These are phyloP conservation scores for Russula sp. DNA, from an alignment of 768 basidiomycete genomes.

Conservation along the genomic window DNA sequence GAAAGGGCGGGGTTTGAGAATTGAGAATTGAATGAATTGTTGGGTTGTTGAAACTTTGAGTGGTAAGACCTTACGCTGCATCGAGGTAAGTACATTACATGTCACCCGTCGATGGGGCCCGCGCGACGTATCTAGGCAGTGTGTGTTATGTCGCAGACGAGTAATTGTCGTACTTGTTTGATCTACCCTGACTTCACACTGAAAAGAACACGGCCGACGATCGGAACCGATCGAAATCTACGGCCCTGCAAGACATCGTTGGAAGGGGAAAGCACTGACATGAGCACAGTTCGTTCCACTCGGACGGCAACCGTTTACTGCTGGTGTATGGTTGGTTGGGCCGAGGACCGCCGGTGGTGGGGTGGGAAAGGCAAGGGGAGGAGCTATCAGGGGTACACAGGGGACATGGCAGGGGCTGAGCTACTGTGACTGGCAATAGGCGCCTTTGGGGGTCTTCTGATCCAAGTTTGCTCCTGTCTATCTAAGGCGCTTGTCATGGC, in stretches of 20 bases:
- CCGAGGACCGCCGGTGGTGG: background rate
- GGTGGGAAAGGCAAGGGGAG: background rate
- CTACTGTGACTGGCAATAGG: constrained; percentile 5
- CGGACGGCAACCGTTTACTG: background rate
- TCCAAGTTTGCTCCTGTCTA: constrained; percentile 17
- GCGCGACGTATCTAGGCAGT: constrained; percentile 4
- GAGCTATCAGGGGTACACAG: background rate
- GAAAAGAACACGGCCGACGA: constrained; percentile 13
- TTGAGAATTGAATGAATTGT: too few relatives aligned
- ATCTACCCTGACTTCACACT: background rate
- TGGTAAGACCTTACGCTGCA: background rate
- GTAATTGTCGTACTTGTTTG: constrained; percentile 14
- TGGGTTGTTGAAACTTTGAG: background rate
- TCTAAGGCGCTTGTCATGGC: constrained; percentile 14
- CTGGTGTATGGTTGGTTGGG: background rate
- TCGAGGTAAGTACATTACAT: constrained; percentile 9
- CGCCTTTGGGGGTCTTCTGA: constrained; percentile 19
- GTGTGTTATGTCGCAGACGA: constrained; percentile 2
- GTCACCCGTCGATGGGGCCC: constrained; percentile 10
- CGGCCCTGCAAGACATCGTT: too few relatives aligned
- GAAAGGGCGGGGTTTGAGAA: background rate
- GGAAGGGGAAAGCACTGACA: background rate
- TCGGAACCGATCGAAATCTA: constrained; percentile 14
- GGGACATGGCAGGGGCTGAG: background rate
- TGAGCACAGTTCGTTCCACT: background rate